These are phyloP conservation scores for Epithemia pelagica DNA, from an alignment of 108 stramenopile genomes.

Conservation along the genomic window DNA sequence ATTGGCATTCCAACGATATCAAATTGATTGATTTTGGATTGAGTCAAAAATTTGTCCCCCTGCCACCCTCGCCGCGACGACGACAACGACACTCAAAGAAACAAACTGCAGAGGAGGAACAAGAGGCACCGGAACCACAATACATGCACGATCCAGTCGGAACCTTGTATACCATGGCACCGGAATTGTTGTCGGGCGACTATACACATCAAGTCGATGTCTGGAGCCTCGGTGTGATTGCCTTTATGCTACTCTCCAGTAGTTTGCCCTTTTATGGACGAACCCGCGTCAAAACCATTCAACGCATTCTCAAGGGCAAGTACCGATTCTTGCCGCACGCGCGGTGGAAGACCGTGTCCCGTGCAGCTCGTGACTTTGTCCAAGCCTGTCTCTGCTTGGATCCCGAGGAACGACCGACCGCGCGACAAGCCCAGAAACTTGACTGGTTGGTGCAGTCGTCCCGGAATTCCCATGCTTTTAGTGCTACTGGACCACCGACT, in stretches of 20 bases:
- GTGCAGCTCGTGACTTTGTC: constrained; percentile 40
- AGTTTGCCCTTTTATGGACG: constrained; percentile 70
- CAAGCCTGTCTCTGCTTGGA: constrained; percentile 23
- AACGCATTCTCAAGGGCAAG: constrained; percentile 35
- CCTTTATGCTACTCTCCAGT: constrained; percentile 65
- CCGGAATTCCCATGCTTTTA: not conserved
- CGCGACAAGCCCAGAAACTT: constrained; percentile 10
- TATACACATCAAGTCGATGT: constrained; percentile 73
- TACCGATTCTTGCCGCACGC: constrained; percentile 27
- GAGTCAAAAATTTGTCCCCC: not conserved
- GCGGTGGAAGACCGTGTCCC: constrained; percentile 35
- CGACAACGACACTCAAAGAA: constrained; percentile 21
- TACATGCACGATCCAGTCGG: constrained; percentile 59
- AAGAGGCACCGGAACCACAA: not conserved
- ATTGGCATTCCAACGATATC: constrained; percentile 16
- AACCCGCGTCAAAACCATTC: constrained; percentile 32
- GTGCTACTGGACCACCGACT: too few relatives aligned
- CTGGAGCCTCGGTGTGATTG: constrained; percentile 75
- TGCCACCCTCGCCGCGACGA: not conserved
- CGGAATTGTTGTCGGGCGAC: constrained; percentile 68
- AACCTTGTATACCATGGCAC: constrained; percentile 80
- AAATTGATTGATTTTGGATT: constrained; percentile 92
- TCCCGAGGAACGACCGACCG: constrained; percentile 19
- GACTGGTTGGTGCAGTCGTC: too few relatives aligned
- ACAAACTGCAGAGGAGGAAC: constrained; percentile 26